Conservation (phyloP, 345 rosid species). For the Sonneratia alba region DNA sequence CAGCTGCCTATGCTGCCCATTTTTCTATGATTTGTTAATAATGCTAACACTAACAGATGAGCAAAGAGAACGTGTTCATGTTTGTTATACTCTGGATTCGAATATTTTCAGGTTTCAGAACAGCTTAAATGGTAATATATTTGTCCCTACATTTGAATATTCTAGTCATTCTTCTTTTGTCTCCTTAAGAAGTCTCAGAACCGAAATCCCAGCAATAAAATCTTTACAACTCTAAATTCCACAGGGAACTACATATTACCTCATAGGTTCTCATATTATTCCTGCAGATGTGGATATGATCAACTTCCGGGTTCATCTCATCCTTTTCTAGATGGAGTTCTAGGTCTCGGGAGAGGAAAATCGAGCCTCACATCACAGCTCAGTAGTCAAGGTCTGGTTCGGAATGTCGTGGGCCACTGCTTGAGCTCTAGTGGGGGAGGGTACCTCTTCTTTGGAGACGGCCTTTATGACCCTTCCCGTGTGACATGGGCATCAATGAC, state of each 20-base stretch:
- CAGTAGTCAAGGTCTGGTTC: slow-evolving; percentile 46
- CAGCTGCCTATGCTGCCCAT: not conserved
- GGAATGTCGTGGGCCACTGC: slow-evolving; percentile 82
- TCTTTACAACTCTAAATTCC: not conserved
- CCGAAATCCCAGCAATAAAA: not conserved
- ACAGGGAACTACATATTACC: not conserved
- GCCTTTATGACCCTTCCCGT: slow-evolving; percentile 53
- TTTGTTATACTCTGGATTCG: too few relatives aligned
- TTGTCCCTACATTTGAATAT: not conserved
- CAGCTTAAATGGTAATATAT: too few relatives aligned
- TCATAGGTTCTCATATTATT: not conserved
- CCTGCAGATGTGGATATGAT: slow-evolving; percentile 79
- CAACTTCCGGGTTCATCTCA: slow-evolving; percentile 51
- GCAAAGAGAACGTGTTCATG: too few relatives aligned
- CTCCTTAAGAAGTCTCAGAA: not conserved
- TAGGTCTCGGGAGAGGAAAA: slow-evolving; percentile 91
- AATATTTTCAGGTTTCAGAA: too few relatives aligned
- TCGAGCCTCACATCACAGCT: slow-evolving; percentile 79
- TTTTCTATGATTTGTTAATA: not conserved
- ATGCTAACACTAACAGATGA: too few relatives aligned
- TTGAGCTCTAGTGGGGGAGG: slow-evolving; percentile 80
- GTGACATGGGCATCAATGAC: slow-evolving; percentile 79
- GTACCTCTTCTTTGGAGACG: slow-evolving; percentile 76
- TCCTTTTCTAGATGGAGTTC: slow-evolving; percentile 86
- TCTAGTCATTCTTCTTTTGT: not conserved